Percentiles rank a stretch among this genome's conserved stretches.
Evolutionary conservation across 2,329 filamentous ascomycete species (phyloP).

Genomic region (Lecanicillium sp.): DNA sequence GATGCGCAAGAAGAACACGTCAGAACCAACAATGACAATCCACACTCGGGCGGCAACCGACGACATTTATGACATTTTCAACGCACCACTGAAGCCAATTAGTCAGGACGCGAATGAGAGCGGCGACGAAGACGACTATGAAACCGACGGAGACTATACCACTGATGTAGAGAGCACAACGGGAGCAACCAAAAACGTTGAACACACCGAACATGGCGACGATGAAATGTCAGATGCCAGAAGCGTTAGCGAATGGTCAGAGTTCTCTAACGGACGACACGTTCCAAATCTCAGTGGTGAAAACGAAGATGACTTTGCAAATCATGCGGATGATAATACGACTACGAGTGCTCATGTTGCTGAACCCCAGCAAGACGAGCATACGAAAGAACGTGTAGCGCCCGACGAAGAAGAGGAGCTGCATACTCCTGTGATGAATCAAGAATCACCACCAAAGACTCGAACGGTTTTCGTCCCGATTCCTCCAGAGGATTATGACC

Average conservation of each 20-base stretch:
- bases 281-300: slow-evolving; percentile 41
- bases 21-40: slow-evolving; percentile 95
- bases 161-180: slow-evolving; percentile 78
- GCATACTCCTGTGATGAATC: slow-evolving; percentile 29
- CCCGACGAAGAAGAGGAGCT: slow-evolving; percentile 28
- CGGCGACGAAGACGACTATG: slow-evolving; percentile 59
- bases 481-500: slow-evolving; percentile 78
- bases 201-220: slow-evolving; percentile 30
- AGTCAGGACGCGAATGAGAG: slow-evolving; percentile 28
- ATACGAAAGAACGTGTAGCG: slow-evolving; percentile 26
- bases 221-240: slow-evolving; percentile 49
- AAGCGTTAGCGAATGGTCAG: slow-evolving; percentile 78
- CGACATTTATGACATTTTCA: slow-evolving; percentile 96
- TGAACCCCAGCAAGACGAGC: slow-evolving; percentile 14
- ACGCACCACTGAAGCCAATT: slow-evolving; percentile 51
- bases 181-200: slow-evolving; percentile 58
- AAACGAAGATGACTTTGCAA: slow-evolving; percentile 5
- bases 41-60: slow-evolving; percentile 93
- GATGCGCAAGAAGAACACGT: slow-evolving; percentile 63
- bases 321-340: slow-evolving; percentile 21
- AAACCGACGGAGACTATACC: slow-evolving; percentile 68
- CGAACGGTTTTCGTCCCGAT: slow-evolving; percentile 68
- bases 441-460: slow-evolving; percentile 39
- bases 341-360: slow-evolving; percentile 4
- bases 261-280: slow-evolving; percentile 70